Evolutionary conservation across 2,329 filamentous ascomycete genomes (phyloP).

Genomic region (Rhinocladiella mackenziei): DNA sequence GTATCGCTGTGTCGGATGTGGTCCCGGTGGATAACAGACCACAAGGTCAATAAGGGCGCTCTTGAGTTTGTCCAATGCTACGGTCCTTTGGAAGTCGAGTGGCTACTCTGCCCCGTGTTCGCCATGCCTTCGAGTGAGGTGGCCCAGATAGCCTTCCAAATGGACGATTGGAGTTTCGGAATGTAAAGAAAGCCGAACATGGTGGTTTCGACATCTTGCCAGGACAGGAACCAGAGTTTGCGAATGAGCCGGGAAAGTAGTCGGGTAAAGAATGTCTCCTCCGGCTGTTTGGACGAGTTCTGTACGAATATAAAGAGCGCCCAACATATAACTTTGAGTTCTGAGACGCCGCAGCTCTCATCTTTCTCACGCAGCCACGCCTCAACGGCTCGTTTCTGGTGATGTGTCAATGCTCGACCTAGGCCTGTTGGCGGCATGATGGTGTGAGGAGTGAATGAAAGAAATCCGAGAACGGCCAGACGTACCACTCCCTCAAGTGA

Average conservation of each 20-base stretch:
- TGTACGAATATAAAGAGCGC: constrained; percentile 29
- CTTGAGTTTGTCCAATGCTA: neutral
- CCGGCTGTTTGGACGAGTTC: constrained; percentile 15
- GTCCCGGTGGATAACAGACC: no score
- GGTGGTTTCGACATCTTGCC: constrained; percentile 20
- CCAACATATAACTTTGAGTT: constrained; percentile 27
- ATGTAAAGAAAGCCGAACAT: constrained; percentile 21
- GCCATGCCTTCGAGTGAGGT: neutral
- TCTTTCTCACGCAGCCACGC: constrained; percentile 10
- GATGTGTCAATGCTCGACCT: constrained; percentile 24
- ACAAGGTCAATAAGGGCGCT: no score
- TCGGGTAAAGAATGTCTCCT: constrained; percentile 14
- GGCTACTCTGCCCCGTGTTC: neutral
- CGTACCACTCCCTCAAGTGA: constrained; percentile 22
- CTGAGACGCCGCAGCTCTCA: neutral
- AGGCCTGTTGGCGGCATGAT: constrained; percentile 22
- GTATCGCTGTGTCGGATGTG: no score
- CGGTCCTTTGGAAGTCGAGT: no score
- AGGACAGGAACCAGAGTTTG: constrained; percentile 9
- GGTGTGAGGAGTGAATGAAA: constrained; percentile 16
- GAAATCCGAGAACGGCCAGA: constrained; percentile 21
- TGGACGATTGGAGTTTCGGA: constrained; percentile 11
- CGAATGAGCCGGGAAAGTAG: constrained; percentile 8
- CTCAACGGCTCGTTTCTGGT: constrained; percentile 19
- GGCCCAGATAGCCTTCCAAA: constrained; percentile 19